Evolutionary conservation across 2,329 filamentous ascomycete genomes (phyloP).

Genomic region (Thielaviopsis musarum): DNA sequence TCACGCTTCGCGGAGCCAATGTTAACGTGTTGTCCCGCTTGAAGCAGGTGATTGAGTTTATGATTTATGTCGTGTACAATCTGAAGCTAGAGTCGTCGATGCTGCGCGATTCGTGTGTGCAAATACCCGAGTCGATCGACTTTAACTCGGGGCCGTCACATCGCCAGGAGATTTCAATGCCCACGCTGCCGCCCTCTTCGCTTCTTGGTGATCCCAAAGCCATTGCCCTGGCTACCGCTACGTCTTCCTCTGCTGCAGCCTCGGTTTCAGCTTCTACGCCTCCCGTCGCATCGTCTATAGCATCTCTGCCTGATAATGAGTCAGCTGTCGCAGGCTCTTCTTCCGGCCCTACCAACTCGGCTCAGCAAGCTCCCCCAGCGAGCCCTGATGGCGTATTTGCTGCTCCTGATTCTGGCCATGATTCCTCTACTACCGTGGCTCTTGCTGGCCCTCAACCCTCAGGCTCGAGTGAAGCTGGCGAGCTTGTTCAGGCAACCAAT

Average conservation of each 20-base stretch:
- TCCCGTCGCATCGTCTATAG: background rate
- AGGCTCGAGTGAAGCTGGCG: background rate
- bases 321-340: background rate
- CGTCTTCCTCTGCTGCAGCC: background rate
- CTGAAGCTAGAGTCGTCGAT: conserved; percentile 88
- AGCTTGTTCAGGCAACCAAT: background rate
- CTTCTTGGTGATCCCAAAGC: background rate
- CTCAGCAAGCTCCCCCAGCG: background rate
- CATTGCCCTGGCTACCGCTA: background rate
- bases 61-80: conserved; percentile 98
- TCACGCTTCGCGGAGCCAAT: conserved; percentile 71
- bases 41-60: conserved; percentile 92
- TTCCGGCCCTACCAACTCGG: background rate
- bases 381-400: background rate
- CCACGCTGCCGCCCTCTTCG: background rate
- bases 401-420: background rate
- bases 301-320: background rate
- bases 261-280: background rate
- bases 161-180: background rate
- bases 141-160: conserved; percentile 6
- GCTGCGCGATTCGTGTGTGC: conserved; percentile 81
- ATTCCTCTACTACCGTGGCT: background rate
- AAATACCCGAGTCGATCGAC: conserved; percentile 48
- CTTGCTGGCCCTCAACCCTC: background rate
- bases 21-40: conserved; percentile 55